Evolutionary conservation across 139 green algal genomes (phyloP).

Genomic region (Chlorella vulgaris): DNA sequence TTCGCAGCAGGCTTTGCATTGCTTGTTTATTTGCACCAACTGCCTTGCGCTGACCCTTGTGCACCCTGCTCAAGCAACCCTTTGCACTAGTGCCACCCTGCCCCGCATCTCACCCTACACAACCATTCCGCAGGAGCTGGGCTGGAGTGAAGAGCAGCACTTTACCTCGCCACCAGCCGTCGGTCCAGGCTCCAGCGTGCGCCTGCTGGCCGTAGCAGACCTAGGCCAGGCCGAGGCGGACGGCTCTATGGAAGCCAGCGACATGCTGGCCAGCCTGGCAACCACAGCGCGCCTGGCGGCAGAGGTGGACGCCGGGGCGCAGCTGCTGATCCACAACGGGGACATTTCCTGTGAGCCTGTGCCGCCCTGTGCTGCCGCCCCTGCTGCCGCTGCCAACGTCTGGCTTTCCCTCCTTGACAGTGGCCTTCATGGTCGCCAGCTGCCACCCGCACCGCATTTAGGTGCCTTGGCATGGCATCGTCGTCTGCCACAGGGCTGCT

Average conservation of each 20-base stretch:
- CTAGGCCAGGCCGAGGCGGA: constrained; percentile 44
- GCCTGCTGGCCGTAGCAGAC: constrained; percentile 41
- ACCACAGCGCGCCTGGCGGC: constrained; percentile 12
- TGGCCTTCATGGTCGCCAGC: too few relatives aligned
- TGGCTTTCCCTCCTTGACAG: too few relatives aligned
- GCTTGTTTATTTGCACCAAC: too few relatives aligned
- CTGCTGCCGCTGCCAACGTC: too few relatives aligned
- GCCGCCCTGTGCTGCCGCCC: background rate
- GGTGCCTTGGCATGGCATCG: too few relatives aligned
- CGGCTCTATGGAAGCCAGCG: constrained; percentile 23
- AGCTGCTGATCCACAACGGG: constrained; percentile 61
- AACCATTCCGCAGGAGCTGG: constrained; percentile 17
- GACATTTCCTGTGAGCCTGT: constrained; percentile 47
- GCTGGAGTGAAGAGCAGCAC: constrained; percentile 26
- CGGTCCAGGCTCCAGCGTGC: background rate
- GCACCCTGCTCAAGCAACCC: too few relatives aligned
- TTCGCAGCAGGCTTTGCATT: too few relatives aligned
- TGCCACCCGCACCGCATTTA: too few relatives aligned
- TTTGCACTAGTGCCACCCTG: too few relatives aligned
- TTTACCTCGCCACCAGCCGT: constrained; percentile 23
- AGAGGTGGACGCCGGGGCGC: background rate
- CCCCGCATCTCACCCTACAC: too few relatives aligned
- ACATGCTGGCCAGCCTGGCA: constrained; percentile 13
- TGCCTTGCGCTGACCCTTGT: too few relatives aligned
- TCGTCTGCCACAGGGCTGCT: too few relatives aligned